Conservation (phyloP, 2,329 filamentous ascomycete genomes). For the Aspergillus pseudotamarii region DNA sequence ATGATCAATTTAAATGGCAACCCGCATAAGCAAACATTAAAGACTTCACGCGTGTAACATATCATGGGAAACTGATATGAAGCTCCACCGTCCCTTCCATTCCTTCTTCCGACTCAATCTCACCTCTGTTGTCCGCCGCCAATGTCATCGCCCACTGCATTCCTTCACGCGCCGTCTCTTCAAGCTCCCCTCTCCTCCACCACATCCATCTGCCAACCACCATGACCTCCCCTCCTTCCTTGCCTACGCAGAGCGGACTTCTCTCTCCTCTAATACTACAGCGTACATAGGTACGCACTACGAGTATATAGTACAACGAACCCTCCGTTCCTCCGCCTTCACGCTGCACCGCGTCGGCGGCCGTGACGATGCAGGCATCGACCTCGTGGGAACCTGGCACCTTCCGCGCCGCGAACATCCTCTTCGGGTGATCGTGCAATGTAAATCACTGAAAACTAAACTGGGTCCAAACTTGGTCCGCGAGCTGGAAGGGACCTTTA, state of each 20-base stretch:
- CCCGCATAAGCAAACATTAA: background rate
- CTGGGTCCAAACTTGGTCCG: conserved; percentile 48
- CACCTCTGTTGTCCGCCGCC: background rate
- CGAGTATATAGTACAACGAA: conserved; percentile 48
- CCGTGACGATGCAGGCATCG: conserved; percentile 49
- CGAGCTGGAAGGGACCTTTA: conserved; percentile 67
- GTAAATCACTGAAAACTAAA: conserved; percentile 48
- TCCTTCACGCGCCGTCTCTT: conserved; percentile 40
- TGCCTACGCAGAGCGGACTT: conserved; percentile 41
- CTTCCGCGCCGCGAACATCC: conserved; percentile 37
- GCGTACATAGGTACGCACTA: conserved; percentile 50
- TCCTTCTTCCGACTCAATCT: conserved; percentile 10
- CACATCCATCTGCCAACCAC: conserved; percentile 39
- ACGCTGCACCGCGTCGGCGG: conserved; percentile 48
- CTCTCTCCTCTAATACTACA: conserved; percentile 41
- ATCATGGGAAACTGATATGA: background rate
- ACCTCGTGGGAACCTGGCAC: conserved; percentile 51
- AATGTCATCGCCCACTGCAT: conserved; percentile 13
- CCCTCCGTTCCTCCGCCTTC: conserved; percentile 44
- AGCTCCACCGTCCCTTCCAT: background rate
- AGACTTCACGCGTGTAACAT: background rate
- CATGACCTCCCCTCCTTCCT: conserved; percentile 44
- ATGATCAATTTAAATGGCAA: background rate
- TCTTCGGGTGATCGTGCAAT: conserved; percentile 49
- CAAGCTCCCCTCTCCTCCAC: conserved; percentile 38